Percentiles rank a stretch among this genome's conserved stretches.
These are phyloP conservation scores for Ganoderma resinaceum DNA, from an alignment of 1,284 basidiomycete genomes.

Conservation along the genomic window DNA sequence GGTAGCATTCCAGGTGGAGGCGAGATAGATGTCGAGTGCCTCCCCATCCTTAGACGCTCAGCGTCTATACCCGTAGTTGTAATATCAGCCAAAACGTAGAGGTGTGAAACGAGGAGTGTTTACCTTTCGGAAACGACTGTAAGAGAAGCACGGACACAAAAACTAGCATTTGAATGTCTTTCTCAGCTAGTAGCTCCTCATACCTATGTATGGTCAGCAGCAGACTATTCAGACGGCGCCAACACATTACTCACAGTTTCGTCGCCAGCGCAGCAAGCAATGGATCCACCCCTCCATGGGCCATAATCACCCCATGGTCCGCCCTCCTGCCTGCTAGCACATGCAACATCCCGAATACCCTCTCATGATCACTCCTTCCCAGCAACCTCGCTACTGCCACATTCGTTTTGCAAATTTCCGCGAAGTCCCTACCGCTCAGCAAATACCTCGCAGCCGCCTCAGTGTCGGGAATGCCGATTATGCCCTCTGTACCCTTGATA, in stretches of 20 bases:
- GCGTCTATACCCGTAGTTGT: background rate
- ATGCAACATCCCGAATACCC: conserved; percentile 72
- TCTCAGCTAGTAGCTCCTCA: conserved; percentile 63
- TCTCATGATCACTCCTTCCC: conserved; percentile 74
- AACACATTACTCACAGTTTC: conserved; percentile 38
- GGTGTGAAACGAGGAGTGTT: conserved; percentile 14
- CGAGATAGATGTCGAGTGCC: conserved; percentile 12
- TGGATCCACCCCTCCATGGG: conserved; percentile 17
- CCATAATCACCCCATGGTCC: conserved; percentile 5
- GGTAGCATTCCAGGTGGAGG: conserved; percentile 12
- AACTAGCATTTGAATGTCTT: conserved; percentile 85
- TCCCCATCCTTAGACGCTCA: conserved; percentile 1
- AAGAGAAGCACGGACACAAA: conserved; percentile 78
- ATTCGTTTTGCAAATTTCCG: conserved; percentile 64
- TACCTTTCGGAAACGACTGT: conserved; percentile 37
- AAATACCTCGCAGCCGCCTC: conserved; percentile 73
- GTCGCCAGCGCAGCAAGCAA: conserved; percentile 24
- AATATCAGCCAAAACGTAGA: background rate
- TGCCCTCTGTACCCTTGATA: conserved; percentile 63
- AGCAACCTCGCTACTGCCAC: conserved; percentile 62
- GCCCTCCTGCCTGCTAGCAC: conserved; percentile 49
- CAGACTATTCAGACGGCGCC: background rate
- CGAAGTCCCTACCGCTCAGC: conserved; percentile 53
- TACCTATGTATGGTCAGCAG: conserved; percentile 53
- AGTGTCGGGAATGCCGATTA: conserved; percentile 59